phyloP scores from a whole-genome alignment of 2,329 filamentous ascomycete species.

The Xylariaceae sp. region DNA sequence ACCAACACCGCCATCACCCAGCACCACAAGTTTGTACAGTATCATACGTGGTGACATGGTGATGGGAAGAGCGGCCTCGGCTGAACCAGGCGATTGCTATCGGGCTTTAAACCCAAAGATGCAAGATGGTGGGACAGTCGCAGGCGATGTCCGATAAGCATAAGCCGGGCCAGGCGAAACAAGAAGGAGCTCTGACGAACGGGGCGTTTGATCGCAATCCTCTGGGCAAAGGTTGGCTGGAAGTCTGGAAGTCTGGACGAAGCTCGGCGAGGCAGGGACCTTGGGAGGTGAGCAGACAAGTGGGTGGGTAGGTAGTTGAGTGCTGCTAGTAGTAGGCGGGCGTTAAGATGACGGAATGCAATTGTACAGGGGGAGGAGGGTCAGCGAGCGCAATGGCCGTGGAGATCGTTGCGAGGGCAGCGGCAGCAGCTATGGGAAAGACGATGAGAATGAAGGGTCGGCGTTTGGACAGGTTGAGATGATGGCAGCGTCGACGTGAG shows the following conservation, averaged over 20 bases:
- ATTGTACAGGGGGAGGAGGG: neutral
- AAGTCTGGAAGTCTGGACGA: no score
- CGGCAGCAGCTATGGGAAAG: neutral
- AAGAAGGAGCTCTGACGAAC: neutral
- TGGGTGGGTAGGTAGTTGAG: neutral
- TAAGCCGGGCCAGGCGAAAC: neutral
- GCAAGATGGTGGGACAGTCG: no score
- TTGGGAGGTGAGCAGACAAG: neutral
- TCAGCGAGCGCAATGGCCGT: neutral
- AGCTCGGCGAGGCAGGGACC: neutral
- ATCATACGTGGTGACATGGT: constrained; percentile 91
- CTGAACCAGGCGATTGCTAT: constrained; percentile 17
- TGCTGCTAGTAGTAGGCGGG: no score
- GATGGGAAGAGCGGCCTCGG: constrained; percentile 19
- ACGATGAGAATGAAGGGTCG: neutral
- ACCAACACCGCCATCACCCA: constrained; percentile 89
- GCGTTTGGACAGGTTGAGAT: neutral
- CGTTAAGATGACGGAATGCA: neutral
- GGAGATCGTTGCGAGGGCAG: neutral
- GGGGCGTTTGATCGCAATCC: neutral
- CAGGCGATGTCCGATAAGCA: no score
- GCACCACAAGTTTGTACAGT: constrained; percentile 91
- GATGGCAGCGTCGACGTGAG: constrained; percentile 8
- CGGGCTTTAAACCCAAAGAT: neutral
- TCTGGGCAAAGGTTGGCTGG: neutral